Evolutionary conservation across 1,284 basidiomycete genomes (phyloP).

Genomic region (Dichomitus squalens): DNA sequence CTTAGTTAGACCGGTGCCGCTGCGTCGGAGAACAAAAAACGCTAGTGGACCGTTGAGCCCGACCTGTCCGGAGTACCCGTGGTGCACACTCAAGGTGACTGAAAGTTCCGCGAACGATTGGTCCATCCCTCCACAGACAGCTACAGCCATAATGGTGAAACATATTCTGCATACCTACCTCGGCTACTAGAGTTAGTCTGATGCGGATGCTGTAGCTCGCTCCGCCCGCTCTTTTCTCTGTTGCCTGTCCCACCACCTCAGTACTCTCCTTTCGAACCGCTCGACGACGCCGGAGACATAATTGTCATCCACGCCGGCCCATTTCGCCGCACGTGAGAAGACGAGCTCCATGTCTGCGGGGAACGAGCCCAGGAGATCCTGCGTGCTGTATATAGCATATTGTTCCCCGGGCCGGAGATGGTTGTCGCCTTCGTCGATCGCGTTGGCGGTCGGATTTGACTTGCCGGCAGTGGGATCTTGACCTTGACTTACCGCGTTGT

Average conservation of each 20-base stretch:
- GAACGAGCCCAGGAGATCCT: slow-evolving; percentile 61
- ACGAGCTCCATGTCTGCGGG: slow-evolving; percentile 51
- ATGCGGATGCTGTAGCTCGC: background rate
- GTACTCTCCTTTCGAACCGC: slow-evolving; percentile 59
- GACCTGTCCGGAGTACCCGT: background rate
- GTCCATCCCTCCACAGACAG: too few relatives aligned
- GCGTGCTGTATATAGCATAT: slow-evolving; percentile 60
- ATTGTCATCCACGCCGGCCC: slow-evolving; percentile 53
- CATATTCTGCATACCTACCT: background rate
- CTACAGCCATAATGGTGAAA: too few relatives aligned
- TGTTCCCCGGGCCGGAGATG: slow-evolving; percentile 50
- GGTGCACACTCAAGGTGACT: too few relatives aligned
- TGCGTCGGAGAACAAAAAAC: background rate
- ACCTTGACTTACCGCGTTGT: background rate
- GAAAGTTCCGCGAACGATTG: too few relatives aligned
- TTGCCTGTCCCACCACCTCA: slow-evolving; percentile 47
- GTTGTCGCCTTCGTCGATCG: slow-evolving; percentile 13
- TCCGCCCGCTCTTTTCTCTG: slow-evolving; percentile 24
- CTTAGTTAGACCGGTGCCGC: background rate
- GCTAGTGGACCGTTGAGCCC: background rate
- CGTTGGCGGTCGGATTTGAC: slow-evolving; percentile 15
- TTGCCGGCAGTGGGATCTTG: background rate
- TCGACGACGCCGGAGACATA: slow-evolving; percentile 56
- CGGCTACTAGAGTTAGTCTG: background rate
- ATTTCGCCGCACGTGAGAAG: slow-evolving; percentile 48